Evolutionary conservation across 177 flowering plant species (phyloP), one percentile per base, ranked within the genome.

Genomic region (Telopea speciosissima): DNA sequence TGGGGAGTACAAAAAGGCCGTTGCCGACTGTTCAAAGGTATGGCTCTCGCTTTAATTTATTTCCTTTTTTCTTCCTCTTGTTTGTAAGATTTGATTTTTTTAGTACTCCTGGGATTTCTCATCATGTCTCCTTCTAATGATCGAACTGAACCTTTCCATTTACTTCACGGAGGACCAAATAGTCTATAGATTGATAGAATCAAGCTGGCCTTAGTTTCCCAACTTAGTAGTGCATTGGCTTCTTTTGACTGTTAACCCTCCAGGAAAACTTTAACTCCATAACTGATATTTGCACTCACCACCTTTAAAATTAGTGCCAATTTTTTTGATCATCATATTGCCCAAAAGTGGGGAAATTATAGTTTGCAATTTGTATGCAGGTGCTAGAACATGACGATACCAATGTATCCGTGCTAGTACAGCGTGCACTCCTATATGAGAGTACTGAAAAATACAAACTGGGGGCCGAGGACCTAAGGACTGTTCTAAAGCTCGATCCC

Each of bases 1-100:
- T 73, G 98, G 99, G 24, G 98, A 95, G 79, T 95, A 95, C 66
- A 95, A 95, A 82, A 93, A 95, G 81, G 99, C 99, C 12, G 90
- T 95, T 63, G 93, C 95, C 23, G 99, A 95, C 79, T 95, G 99
- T 82, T 77, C 98, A 44, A 89, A 89, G 98, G 99, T 93, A 87
- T 74, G 24, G 21, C 45, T 62, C 36, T 24, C 33, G 58, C 49
- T 40, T 49, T 68, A n/a, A 25, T 70, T n/a, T 54, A 61, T 58
- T 49, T 56, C 59, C 24, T 7, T 8, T 19, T 58, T 58, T 19
- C 7, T 58, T 6, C 8, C 22, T 58, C 9, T 58, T 58, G 24
- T 13, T 17, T 28, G 42, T 16, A 26, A 28, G 22, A 40, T 6
- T 54, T 65, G 11, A 17, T 40, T 33, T 28, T 52, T 68, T 7